These are phyloP conservation scores for Solanum hybrid DNA, from an alignment of 305 asterid genomes.

Conservation along the genomic window DNA sequence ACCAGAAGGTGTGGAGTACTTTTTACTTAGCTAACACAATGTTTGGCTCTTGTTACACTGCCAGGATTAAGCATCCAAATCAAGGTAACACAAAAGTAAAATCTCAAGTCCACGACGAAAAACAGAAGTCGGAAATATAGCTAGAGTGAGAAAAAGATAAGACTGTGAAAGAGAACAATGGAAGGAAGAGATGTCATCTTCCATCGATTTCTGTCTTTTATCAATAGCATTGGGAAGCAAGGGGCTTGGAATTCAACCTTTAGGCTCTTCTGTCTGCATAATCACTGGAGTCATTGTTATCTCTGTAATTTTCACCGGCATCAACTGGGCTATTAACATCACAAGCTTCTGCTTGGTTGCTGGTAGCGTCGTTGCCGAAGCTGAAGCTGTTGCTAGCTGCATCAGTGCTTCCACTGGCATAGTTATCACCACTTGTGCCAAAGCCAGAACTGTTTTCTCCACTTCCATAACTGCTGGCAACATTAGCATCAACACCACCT, in stretches of 20 bases:
- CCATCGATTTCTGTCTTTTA: not conserved
- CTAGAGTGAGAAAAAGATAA: not conserved
- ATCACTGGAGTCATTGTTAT: constrained; percentile 11
- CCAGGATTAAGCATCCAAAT: not conserved
- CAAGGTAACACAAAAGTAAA: not conserved
- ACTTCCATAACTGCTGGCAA: constrained; percentile 3
- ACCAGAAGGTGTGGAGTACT: not conserved
- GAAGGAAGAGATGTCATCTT: not conserved
- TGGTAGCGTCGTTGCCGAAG: not conserved
- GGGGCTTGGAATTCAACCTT: not conserved
- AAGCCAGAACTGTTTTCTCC: constrained; percentile 16
- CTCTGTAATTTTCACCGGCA: constrained; percentile 7
- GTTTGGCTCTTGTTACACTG: not conserved
- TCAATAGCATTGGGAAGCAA: not conserved
- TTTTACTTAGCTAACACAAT: not conserved
- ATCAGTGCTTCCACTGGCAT: constrained; percentile 2
- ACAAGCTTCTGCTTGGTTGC: not conserved
- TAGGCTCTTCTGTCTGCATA: constrained; percentile 28
- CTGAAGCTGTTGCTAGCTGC: not conserved
- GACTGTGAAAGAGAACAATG: not conserved
- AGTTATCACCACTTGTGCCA: constrained; percentile 19
- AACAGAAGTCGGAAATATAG: not conserved
- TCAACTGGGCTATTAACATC: constrained; percentile 7
- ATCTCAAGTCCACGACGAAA: not conserved
- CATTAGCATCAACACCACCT: not conserved